A percentile compares a stretch with the other conserved stretches of the same genome.
Conservation (phyloP, 305 asterid genomes). For the Fraxinus nigra region DNA sequence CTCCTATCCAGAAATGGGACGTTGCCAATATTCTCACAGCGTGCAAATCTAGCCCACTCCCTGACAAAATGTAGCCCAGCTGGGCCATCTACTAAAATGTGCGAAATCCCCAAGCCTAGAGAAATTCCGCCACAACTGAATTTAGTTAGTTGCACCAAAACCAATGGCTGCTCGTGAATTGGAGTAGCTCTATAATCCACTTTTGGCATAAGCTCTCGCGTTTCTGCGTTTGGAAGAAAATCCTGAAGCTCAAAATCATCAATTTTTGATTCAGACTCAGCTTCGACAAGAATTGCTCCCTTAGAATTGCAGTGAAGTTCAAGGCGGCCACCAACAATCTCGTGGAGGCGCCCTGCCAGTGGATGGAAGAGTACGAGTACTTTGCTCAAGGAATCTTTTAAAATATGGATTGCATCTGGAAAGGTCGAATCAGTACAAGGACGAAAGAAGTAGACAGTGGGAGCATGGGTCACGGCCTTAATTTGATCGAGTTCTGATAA, state of each 20-base stretch:
- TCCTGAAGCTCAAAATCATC: constrained; percentile 17
- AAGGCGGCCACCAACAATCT: not conserved
- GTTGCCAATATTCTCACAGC: not conserved
- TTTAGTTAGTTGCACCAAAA: constrained; percentile 21
- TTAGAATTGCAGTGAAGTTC: not conserved
- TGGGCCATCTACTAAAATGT: constrained; percentile 24
- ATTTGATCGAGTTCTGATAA: not conserved
- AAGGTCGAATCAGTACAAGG: not conserved
- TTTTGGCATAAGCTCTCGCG: constrained; percentile 15
- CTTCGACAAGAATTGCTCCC: not conserved
- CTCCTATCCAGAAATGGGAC: constrained; percentile 18
- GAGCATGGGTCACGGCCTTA: not conserved
- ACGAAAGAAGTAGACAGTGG: not conserved
- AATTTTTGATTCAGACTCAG: not conserved
- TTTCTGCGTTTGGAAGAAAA: constrained; percentile 21
- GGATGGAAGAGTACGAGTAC: not conserved
- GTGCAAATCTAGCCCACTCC: constrained; percentile 32
- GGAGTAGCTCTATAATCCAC: constrained; percentile 13
- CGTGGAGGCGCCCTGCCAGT: not conserved
- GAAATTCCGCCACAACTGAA: constrained; percentile 26
- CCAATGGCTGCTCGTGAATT: constrained; percentile 19
- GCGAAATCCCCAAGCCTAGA: constrained; percentile 19
- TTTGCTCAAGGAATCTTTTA: not conserved
- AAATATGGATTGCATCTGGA: not conserved
- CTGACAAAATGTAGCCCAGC: constrained; percentile 17